Evolutionary conservation across 805 yeast genomes (phyloP).

Genomic region (Clavispora carvajalis): DNA sequence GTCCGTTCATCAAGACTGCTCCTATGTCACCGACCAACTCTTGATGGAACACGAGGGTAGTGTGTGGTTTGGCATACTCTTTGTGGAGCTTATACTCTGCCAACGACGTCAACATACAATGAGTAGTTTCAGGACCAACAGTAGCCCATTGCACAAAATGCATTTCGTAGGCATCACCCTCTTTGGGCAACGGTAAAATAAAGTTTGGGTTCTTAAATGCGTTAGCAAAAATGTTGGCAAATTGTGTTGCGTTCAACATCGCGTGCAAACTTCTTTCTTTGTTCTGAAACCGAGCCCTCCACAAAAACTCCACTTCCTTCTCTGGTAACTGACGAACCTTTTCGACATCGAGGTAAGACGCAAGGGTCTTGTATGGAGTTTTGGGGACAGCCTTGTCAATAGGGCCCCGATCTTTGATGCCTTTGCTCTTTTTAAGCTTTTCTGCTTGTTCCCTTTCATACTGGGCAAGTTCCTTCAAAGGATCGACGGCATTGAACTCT

Average conservation of each 20-base stretch:
- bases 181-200: constrained; percentile 84
- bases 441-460: constrained; percentile 38
- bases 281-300: constrained; percentile 80
- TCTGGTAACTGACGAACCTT: constrained; percentile 53
- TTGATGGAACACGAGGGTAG: constrained; percentile 81
- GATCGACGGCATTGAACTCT: constrained; percentile 60
- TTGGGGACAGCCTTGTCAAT: constrained; percentile 30
- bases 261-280: constrained; percentile 64
- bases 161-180: constrained; percentile 58
- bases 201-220: constrained; percentile 78
- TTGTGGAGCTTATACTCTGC: constrained; percentile 88
- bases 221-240: constrained; percentile 52
- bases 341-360: constrained; percentile 63
- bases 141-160: constrained; percentile 94
- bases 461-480: constrained; percentile 61
- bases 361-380: constrained; percentile 64
- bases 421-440: constrained; percentile 18
- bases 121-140: constrained; percentile 77
- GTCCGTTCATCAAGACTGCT: constrained; percentile 80
- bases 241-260: constrained; percentile 51
- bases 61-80: constrained; percentile 93
- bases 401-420: constrained; percentile 31
- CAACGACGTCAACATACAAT: constrained; percentile 84
- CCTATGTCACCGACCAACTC: constrained; percentile 60
- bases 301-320: constrained; percentile 69